Conservation (phyloP, 2,329 filamentous ascomycete species). For the Emergomyces africanus region DNA sequence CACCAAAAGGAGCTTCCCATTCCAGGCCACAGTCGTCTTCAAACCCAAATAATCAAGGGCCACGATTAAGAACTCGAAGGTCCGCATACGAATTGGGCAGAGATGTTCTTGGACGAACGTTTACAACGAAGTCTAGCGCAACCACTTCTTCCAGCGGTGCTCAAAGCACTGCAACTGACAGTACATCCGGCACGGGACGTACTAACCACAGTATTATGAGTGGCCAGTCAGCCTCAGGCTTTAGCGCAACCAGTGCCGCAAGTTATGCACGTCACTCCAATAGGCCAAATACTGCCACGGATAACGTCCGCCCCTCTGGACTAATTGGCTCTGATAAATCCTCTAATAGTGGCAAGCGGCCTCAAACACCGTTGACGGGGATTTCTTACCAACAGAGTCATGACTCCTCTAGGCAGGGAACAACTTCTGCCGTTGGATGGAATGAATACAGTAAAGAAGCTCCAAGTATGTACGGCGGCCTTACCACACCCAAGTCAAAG, state of each 20-base stretch:
- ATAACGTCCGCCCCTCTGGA: conserved; percentile 23
- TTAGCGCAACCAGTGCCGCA: conserved; percentile 90
- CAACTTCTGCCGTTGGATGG: conserved; percentile 55
- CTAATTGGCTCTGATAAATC: conserved; percentile 25
- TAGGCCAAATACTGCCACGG: conserved; percentile 34
- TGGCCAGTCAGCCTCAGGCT: conserved; percentile 73
- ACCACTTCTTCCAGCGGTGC: conserved; percentile 65
- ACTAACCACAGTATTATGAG: conserved; percentile 89
- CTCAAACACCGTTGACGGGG: conserved; percentile 52
- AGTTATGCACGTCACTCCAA: conserved; percentile 70
- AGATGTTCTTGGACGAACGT: conserved; percentile 59
- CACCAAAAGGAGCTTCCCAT: conserved; percentile 37
- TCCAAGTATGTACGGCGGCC: conserved; percentile 60
- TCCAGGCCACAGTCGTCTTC: conserved; percentile 32
- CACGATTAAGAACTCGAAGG: conserved; percentile 27
- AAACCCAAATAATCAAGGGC: conserved; percentile 20
- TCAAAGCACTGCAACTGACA: conserved; percentile 53
- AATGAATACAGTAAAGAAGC: conserved; percentile 43
- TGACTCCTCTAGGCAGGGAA: conserved; percentile 42
- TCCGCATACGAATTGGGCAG: conserved; percentile 62
- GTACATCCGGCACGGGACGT: conserved; percentile 58
- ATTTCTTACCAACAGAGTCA: conserved; percentile 90
- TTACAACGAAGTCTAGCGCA: conserved; percentile 75
- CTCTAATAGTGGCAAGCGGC: conserved; percentile 22
- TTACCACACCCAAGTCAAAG: conserved; percentile 60